Evolutionary conservation across 208 protist species (phyloP).

Genomic region (Acanthamoeba rhysodes): DNA sequence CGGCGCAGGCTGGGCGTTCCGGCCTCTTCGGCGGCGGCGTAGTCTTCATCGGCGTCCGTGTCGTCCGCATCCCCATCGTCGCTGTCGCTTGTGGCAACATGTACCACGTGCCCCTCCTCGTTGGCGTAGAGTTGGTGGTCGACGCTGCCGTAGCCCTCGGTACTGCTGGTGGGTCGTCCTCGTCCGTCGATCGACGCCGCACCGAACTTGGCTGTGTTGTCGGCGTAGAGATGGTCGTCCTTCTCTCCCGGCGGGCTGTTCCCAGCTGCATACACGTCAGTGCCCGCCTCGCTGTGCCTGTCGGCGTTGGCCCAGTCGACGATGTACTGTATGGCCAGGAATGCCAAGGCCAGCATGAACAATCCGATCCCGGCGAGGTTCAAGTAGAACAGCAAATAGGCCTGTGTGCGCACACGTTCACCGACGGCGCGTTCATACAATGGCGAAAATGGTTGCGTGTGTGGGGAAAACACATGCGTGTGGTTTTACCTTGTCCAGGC

Average conservation of each 20-base stretch:
- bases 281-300: not conserved
- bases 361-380: not conserved
- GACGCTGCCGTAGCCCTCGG: not conserved
- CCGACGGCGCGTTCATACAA: not conserved
- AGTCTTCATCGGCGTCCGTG: not conserved
- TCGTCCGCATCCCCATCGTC: not conserved
- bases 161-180: not conserved
- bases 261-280: not conserved
- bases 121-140: not conserved
- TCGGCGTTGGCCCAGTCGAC: slow-evolving; percentile 18
- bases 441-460: not conserved
- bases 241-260: not conserved
- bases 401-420: not conserved
- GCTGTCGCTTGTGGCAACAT: not conserved
- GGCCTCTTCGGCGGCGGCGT: not conserved
- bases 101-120: not conserved
- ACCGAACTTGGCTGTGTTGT: not conserved
- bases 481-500: not conserved
- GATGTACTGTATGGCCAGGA: not conserved
- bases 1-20: too few relatives aligned
- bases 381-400: slow-evolving; percentile 4
- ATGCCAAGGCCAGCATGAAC: not conserved
- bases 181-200: not conserved
- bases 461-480: not conserved
- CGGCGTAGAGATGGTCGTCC: not conserved